These are phyloP conservation scores for Cystobasidium ongulense DNA, from an alignment of 768 basidiomycete species.

Conservation along the genomic window DNA sequence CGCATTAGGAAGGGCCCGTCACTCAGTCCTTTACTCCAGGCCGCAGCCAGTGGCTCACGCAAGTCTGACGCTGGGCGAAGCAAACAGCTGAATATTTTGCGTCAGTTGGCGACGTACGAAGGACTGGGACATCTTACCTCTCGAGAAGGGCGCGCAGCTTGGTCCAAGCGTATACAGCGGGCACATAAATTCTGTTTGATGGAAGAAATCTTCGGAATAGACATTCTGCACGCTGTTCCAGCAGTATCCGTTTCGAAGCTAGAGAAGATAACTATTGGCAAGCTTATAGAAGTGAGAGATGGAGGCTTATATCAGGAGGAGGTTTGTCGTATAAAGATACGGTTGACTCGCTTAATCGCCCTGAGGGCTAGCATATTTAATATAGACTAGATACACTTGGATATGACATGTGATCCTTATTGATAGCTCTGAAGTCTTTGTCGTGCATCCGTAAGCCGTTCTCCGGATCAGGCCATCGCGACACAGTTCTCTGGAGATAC, in stretches of 20 bases:
- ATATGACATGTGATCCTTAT: too few species aligned
- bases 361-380: too few species aligned
- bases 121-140: not conserved
- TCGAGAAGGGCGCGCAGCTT: not conserved
- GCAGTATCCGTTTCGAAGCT: not conserved
- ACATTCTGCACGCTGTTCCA: constrained; percentile 5
- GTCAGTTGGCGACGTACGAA: constrained; percentile 7
- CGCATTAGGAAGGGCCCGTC: not conserved
- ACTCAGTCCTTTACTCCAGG: not conserved
- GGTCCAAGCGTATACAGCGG: not conserved
- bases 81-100: not conserved
- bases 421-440: too few species aligned
- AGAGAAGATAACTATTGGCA: constrained; percentile 7
- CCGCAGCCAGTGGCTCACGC: not conserved
- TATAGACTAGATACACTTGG: too few species aligned
- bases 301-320: not conserved
- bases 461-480: too few species aligned
- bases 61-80: not conserved
- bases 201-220: not conserved
- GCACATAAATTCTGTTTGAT: not conserved
- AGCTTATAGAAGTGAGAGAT: not conserved
- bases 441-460: too few species aligned
- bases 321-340: too few species aligned
- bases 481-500: too few species aligned
- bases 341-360: too few species aligned